phyloP scores from a whole-genome alignment of 2,329 filamentous ascomycete genomes.

The Rhinocladiella similis region DNA sequence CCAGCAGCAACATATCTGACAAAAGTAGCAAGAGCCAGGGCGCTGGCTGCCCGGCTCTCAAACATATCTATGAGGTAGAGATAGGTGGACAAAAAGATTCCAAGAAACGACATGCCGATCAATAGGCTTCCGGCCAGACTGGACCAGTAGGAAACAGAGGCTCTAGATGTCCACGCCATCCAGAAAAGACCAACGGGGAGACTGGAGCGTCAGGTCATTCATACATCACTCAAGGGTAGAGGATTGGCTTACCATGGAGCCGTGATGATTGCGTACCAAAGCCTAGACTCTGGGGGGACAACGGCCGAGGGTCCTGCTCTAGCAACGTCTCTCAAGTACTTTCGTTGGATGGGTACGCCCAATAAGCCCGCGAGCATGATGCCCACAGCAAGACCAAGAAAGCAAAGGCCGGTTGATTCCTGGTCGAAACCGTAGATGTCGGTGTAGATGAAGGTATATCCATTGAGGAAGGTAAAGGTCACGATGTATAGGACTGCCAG shows the following conservation, averaged over 20 bases:
- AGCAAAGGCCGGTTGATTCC: slow-evolving; percentile 48
- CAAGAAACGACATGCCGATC: slow-evolving; percentile 53
- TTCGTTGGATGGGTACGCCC: slow-evolving; percentile 47
- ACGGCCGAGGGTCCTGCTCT: no score
- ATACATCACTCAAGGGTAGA: no score
- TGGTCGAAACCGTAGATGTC: slow-evolving; percentile 48
- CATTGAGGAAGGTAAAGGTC: slow-evolving; percentile 21
- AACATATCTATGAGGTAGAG: slow-evolving; percentile 62
- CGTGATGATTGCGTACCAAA: slow-evolving; percentile 55
- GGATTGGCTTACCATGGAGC: no score
- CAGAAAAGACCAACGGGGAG: slow-evolving; percentile 57
- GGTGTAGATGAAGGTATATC: slow-evolving; percentile 53
- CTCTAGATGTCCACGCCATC: slow-evolving; percentile 56
- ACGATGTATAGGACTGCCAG: slow-evolving; percentile 31
- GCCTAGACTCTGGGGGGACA: slow-evolving; percentile 55
- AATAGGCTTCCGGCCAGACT: slow-evolving; percentile 51
- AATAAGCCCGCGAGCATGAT: slow-evolving; percentile 36
- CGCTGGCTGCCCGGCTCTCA: slow-evolving; percentile 52
- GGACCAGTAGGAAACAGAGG: slow-evolving; percentile 51
- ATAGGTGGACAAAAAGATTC: slow-evolving; percentile 53
- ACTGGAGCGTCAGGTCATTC: slow-evolving; percentile 31
- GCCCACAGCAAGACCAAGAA: slow-evolving; percentile 48
- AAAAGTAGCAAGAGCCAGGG: slow-evolving; percentile 46
- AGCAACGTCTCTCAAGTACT: no score
- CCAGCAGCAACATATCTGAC: slow-evolving; percentile 43